Conservation (phyloP, 164 flowering plant species). For the Cinnamomum micranthum region DNA sequence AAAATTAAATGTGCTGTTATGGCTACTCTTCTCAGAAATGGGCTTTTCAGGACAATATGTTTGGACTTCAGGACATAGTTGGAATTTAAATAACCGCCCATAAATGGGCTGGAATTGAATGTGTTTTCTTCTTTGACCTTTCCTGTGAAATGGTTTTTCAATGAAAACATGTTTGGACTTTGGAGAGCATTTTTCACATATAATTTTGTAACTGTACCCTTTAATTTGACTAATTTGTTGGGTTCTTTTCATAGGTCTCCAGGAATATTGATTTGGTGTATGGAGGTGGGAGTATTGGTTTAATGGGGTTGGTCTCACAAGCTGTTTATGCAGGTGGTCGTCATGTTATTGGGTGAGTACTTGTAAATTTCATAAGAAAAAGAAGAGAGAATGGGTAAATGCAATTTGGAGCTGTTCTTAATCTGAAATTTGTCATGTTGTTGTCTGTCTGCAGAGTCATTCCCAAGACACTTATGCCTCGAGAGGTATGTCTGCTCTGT, state of each 20-base stretch:
- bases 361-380: neutral
- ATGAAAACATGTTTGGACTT: neutral
- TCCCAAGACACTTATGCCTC: conserved; percentile 97
- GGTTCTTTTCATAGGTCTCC: conserved; percentile 17
- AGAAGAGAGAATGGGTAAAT: neutral
- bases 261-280: conserved; percentile 69
- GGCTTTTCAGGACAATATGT: neutral
- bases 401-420: neutral
- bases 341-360: conserved; percentile 67
- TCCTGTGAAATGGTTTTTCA: neutral
- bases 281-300: conserved; percentile 74
- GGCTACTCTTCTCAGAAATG: neutral
- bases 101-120: neutral
- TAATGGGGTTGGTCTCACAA: conserved; percentile 82
- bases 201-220: conserved; percentile 1
- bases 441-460: conserved; percentile 70
- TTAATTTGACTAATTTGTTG: conserved; percentile 11
- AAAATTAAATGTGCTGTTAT: neutral
- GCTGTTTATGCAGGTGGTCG: conserved; percentile 83
- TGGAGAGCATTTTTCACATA: neutral
- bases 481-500: conserved; percentile 73
- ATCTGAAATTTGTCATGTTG: conserved; percentile 44
- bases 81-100: neutral
- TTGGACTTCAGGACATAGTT: neutral
- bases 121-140: neutral